phyloP scores from a whole-genome alignment of 495 filamentous ascomycete species.

The Daldinia caldariorum region DNA sequence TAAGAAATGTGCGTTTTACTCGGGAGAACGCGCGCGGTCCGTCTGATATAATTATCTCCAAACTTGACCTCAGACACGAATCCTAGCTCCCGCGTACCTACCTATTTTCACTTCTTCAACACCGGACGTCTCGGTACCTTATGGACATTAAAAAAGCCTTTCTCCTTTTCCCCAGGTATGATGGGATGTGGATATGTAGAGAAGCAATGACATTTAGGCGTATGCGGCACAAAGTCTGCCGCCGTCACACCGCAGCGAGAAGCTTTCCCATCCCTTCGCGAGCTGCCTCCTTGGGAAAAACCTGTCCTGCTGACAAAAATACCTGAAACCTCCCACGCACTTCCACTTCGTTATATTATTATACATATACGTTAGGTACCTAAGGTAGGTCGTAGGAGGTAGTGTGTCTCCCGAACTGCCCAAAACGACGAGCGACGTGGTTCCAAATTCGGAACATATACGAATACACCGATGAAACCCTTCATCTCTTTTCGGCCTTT shows the following conservation, averaged over 20 bases:
- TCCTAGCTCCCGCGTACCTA: background rate
- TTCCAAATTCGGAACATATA: constrained; percentile 16
- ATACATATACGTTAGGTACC: background rate
- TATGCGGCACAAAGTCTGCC: constrained; percentile 4
- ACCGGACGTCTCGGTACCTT: background rate
- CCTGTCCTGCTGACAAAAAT: constrained; percentile 22
- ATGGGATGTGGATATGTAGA: background rate
- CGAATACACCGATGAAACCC: constrained; percentile 1
- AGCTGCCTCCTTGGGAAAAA: constrained; percentile 33
- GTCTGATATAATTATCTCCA: constrained; percentile 4
- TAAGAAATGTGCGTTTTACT: background rate
- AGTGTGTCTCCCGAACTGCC: constrained; percentile 4
- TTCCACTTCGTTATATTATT: constrained; percentile 12
- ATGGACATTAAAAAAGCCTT: background rate
- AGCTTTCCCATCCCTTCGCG: background rate
- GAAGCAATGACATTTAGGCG: background rate
- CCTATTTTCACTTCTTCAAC: background rate
- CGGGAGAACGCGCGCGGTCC: no score
- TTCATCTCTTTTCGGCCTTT: constrained; percentile 1
- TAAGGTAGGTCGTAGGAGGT: background rate
- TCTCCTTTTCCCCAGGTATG: no score
- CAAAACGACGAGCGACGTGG: constrained; percentile 14
- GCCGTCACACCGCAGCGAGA: background rate
- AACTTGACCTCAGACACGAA: background rate
- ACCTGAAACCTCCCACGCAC: constrained; percentile 27